Evolutionary conservation across 768 basidiomycete genomes (phyloP), one percentile per base, ranked within the genome.

Genomic region (Tephrocybe sp.): DNA sequence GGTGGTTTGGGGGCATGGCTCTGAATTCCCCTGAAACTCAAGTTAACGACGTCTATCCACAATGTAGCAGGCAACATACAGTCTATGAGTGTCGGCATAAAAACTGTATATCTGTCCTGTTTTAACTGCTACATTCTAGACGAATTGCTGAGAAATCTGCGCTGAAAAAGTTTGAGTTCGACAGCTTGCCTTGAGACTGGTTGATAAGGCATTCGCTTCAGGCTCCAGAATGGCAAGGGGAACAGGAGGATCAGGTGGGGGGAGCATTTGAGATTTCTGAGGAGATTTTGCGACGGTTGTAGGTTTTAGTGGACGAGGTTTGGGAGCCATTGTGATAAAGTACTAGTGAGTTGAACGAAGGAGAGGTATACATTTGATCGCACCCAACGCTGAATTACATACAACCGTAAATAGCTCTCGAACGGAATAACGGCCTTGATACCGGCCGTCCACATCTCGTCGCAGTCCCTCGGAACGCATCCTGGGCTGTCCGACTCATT

Each of bases 21-120:
- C 41, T 77, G 71, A 37, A 89, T 76, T 9, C 77, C 78, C 36
- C 88, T 89, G 48, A 34, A 28, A 43, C 39, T 6, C 6, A 22
- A 40, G 27, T 34, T 34, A 16, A 46, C 30, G 13, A 24, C 19
- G 18, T 28, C n/a, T 11, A 39, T 26, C 31, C 12, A 22, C 18
- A 16, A 30, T 35, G n/a, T n/a, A 21, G 46, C 34, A 31, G 44
- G 19, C 21, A 28, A 68, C 83, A 54, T 60, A 89, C 89, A 89
- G 71, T 69, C 74, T 79, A 53, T 72, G 76, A 36, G 82, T 70
- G 53, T 89, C 84, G 0, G 79, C 73, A 59, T 87, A 84, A 60
- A 87, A 90, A 7, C 73, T 69, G 56, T 87, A 86, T 13, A 91
- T 73, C 59, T 89, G 81, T 5, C 79, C 87, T 1, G 86, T 84